phyloP scores from a whole-genome alignment of 129 eudicot genomes.

The Ambrosia trifida region DNA sequence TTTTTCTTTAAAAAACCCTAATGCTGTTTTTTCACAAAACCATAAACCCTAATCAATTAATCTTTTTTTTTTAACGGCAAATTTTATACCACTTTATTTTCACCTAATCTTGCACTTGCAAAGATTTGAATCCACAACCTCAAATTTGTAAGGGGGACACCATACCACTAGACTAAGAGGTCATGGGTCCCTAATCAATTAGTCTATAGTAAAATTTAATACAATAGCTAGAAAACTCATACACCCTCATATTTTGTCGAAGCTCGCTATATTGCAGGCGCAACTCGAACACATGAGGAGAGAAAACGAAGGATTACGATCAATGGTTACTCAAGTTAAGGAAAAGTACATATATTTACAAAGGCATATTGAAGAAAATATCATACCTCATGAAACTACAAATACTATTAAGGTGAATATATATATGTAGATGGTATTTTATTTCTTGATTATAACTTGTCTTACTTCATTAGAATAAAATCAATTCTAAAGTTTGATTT shows the following conservation, averaged over 20 bases:
- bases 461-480: not conserved
- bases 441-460: not conserved
- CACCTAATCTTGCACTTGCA: too few species aligned
- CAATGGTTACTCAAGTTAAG: slow-evolving; percentile 49
- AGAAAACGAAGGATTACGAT: slow-evolving; percentile 53
- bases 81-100: too few species aligned
- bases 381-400: slow-evolving; percentile 1
- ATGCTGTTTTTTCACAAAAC: too few species aligned
- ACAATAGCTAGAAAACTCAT: not conserved
- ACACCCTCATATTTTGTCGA: slow-evolving; percentile 7
- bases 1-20: too few species aligned
- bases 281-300: slow-evolving; percentile 49
- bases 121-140: too few species aligned
- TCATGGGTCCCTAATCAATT: not conserved
- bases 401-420: slow-evolving; percentile 20
- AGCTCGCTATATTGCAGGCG: slow-evolving; percentile 38
- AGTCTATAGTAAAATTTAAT: not conserved
- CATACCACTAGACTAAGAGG: too few species aligned
- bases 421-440: not conserved
- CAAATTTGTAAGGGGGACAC: too few species aligned
- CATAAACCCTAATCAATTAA: not conserved
- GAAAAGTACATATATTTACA: slow-evolving; percentile 42
- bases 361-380: slow-evolving; percentile 44
- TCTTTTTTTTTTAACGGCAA: too few species aligned
- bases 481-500: not conserved